Base-by-base conservation (phyloP, 2,329 filamentous ascomycete species). In the Volutella citrinella region DNA sequence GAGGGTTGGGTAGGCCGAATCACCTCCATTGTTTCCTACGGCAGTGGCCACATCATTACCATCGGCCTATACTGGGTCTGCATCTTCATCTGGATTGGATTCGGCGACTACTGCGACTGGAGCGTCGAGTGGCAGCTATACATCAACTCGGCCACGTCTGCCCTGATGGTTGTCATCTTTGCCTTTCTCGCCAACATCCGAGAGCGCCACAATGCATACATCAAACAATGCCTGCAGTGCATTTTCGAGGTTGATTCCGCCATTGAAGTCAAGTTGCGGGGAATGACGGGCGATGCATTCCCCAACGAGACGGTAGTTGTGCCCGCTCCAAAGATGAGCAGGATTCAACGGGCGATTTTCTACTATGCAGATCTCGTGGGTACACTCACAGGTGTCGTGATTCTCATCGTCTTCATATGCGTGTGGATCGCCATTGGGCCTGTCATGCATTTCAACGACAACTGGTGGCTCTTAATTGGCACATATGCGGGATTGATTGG, bases 391-490 rank as follows among this genome's bases (percentile, higher is more conserved):
- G 65, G 66, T 1, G 56, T 12, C n/a, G 42, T 48, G 2, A 50
- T 70, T 27, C 60, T 68, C 5, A 23, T 61, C 5, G 25, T 54
- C 7, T 64, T 67, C 13, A 46, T 61, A 15, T 41, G 53, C 11
- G 49, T 52, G 4, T 70, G 67, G 66, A 31, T 64, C 9, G 47
- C 55, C 6, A 52, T 67, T 8, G 66, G 66, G 2, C 60, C 60
- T 5, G 27, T 54, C 5, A 56, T 70, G 36, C 27, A 55, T 4
- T 70, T 65, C 43, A 56, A 60, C 36, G 48, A 55, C 36, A 69
- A 65, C 48, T 71, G 68, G 68, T 69, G 64, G 60, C 58, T 70
- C 1, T 56, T 70, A 12, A 69, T 70, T 29, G 68, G 68, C 10
- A 70, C 67, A 0, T 71, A 69, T 41, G 65, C 68, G 0, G 67